These are phyloP conservation scores for Aspergillus haitiensis DNA, from an alignment of 495 filamentous ascomycete species.

Conservation along the genomic window DNA sequence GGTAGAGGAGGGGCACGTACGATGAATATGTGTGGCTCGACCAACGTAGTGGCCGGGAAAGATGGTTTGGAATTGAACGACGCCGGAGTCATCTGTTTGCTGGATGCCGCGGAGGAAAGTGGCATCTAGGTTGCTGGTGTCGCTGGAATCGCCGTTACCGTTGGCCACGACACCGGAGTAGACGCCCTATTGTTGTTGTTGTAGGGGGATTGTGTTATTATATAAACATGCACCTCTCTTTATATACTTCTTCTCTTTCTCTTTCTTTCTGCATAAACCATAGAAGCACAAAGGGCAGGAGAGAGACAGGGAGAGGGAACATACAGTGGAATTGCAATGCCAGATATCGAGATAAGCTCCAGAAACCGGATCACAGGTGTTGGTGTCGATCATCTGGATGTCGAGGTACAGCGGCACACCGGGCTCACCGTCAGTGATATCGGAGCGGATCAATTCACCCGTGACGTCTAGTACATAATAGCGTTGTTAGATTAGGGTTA, in stretches of 20 bases:
- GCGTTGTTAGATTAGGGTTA: neutral
- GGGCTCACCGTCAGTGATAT: constrained; percentile 55
- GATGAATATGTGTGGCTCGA: constrained; percentile 42
- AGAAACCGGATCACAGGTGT: constrained; percentile 56
- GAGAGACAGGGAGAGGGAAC: neutral
- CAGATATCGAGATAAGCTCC: constrained; percentile 61
- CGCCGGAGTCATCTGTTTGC: constrained; percentile 48
- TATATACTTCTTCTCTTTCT: constrained; percentile 21
- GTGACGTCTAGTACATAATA: constrained; percentile 33
- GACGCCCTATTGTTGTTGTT: constrained; percentile 51
- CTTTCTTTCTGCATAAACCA: neutral
- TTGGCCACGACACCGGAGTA: constrained; percentile 57
- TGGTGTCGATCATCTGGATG: constrained; percentile 59
- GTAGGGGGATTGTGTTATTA: neutral
- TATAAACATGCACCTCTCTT: constrained; percentile 6
- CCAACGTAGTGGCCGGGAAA: constrained; percentile 59
- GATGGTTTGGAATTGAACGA: constrained; percentile 52
- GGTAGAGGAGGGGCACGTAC: constrained; percentile 17
- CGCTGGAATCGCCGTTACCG: constrained; percentile 51
- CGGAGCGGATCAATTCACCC: constrained; percentile 55
- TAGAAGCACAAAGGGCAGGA: neutral
- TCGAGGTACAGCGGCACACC: constrained; percentile 61
- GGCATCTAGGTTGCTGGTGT: constrained; percentile 43
- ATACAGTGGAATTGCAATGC: constrained; percentile 51
- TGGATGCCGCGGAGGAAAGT: constrained; percentile 58